phyloP scores from a whole-genome alignment of 208 protist species.

The Leishmania tropica region DNA sequence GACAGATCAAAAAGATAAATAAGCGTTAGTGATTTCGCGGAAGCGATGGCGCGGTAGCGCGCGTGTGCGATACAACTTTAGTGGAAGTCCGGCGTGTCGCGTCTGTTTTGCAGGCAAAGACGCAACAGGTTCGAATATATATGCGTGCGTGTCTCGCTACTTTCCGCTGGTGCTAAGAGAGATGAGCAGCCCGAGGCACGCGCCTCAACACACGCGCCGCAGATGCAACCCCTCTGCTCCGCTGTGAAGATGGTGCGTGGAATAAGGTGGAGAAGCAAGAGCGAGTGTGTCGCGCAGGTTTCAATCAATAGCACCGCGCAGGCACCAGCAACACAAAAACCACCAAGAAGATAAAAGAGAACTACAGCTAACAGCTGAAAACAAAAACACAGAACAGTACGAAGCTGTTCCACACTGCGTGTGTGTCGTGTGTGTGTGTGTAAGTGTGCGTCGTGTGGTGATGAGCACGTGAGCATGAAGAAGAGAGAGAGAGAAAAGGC shows the following conservation, averaged over 20 bases:
- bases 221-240: background rate
- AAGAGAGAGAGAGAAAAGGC: background rate
- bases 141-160: background rate
- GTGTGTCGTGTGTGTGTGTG: background rate
- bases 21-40: background rate
- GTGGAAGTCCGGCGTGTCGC: background rate
- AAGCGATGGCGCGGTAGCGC: background rate
- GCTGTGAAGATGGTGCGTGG: background rate
- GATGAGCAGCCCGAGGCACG: no score
- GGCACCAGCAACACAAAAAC: background rate
- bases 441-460: background rate
- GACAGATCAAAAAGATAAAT: background rate
- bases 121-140: background rate
- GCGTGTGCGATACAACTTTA: background rate
- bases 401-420: conserved; percentile 4
- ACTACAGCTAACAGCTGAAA: background rate
- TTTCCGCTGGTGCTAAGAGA: background rate
- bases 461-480: background rate
- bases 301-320: background rate
- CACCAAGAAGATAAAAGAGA: background rate
- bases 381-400: conserved; percentile 13
- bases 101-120: background rate
- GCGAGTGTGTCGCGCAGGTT: no score
- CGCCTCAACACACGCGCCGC: background rate
- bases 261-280: background rate